Base-by-base conservation (phyloP, 1,284 basidiomycete genomes). In the Heterobasidion irregulare region DNA sequence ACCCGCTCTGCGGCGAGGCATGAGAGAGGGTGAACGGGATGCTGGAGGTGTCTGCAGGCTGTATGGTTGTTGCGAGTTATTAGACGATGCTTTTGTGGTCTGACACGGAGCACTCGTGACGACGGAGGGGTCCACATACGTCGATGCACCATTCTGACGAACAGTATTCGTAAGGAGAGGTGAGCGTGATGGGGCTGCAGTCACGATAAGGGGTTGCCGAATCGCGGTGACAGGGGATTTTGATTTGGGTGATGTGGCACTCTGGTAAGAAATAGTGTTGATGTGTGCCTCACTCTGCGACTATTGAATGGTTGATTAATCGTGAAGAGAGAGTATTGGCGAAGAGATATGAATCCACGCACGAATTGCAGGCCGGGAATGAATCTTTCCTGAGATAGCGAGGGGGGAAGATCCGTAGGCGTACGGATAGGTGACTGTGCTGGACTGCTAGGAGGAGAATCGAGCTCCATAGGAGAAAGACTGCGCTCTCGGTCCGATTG, bases 381-480 rank as follows among this genome's bases (percentile, higher is more conserved):
- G 33, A 47, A 50, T 6, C 55, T 54, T n/a, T 47, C 36, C 50
- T 60, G 53, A 2, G 32, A n/a, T 34, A 34, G 45, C 33, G 44
- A 8, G 6, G 54, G 18, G 6, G 50, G 43, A 6, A 43, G 48
- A 32, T 56, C 38, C 44, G 47, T 16, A 26, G 34, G 36, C 3
- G 33, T 47, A 19, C 54, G 58, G 41, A 56, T 41, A 15, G 58
- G 55, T 2, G 68, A 64, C 43, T 58, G 60, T 26, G 68, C 58
- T 41, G 71, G 71, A 16, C 70, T 70, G 56, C 68, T 69, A 12
- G 66, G 62, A 4, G 75, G 65, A 8, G 79, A 78, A 59, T 75
- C 77, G 50, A 83, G 70, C 54, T 82, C 82, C 79, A 82, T 81
- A 0, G 79, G 79, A 51, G 79, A 79, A 48, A 77, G 67, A 65